Evolutionary conservation across 2,329 filamentous ascomycete genomes (phyloP).

Genomic region (Pseudocercospora crystallina): DNA sequence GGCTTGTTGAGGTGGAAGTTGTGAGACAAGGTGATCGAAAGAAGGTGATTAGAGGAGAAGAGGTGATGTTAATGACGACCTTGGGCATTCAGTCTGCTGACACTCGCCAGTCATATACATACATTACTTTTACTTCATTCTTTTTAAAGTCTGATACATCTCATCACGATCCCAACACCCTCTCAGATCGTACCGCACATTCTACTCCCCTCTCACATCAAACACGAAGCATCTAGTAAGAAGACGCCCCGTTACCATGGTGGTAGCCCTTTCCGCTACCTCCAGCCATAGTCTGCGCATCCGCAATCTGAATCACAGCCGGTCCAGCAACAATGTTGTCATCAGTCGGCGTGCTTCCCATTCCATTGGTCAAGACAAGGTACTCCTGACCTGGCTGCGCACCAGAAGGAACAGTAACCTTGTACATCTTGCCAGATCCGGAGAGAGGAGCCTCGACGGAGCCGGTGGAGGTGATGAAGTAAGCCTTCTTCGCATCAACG

Average conservation of each 20-base stretch:
- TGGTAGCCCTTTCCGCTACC: background rate
- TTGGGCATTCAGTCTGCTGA: no score
- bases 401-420: slow-evolving; percentile 18
- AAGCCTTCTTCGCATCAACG: slow-evolving; percentile 23
- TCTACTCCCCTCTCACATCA: no score
- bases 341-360: slow-evolving; percentile 21
- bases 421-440: slow-evolving; percentile 19
- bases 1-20: slow-evolving; percentile 41
- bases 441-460: slow-evolving; percentile 24
- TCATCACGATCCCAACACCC: no score
- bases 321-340: slow-evolving; percentile 33
- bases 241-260: background rate
- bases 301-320: slow-evolving; percentile 25
- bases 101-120: no score
- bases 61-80: no score
- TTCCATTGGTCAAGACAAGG: slow-evolving; percentile 27
- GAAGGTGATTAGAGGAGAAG: no score
- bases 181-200: no score
- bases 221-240: no score
- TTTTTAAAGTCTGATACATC: no score
- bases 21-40: background rate
- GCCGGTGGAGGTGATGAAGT: slow-evolving; percentile 29
- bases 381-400: slow-evolving; percentile 29
- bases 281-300: slow-evolving; percentile 11
- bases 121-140: no score